Evolutionary conservation across 163 green algal genomes (phyloP).

Genomic region (Coccomyxa subellipsoidea): DNA sequence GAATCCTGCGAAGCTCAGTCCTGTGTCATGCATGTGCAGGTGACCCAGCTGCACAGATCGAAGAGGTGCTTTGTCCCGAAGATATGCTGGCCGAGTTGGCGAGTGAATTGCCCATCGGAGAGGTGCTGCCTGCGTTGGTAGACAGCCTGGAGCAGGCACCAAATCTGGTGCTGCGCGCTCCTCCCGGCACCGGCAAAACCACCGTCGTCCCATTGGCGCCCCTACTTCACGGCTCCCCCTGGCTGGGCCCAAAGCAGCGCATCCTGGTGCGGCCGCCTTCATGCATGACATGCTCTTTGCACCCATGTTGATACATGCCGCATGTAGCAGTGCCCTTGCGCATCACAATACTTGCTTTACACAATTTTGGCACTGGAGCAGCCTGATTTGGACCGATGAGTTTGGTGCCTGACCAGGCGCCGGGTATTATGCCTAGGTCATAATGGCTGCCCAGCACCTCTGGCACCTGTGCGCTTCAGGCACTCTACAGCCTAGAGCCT

Average conservation of each 20-base stretch:
- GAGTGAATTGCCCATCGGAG: not conserved
- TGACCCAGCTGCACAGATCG: not conserved
- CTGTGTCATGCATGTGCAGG: not conserved
- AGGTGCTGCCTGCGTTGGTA: not conserved
- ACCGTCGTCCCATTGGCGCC: slow-evolving; percentile 60
- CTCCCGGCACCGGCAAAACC: slow-evolving; percentile 71
- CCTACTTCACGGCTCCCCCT: slow-evolving; percentile 34
- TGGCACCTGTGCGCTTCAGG: too few species aligned
- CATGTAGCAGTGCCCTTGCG: too few species aligned
- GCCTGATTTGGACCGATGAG: too few species aligned
- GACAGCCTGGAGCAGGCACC: not conserved
- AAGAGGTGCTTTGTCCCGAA: not conserved
- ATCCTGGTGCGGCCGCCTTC: slow-evolving; percentile 14
- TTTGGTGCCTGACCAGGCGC: too few species aligned
- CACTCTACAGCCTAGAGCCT: too few species aligned
- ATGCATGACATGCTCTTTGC: not conserved
- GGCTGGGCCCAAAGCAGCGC: slow-evolving; percentile 19
- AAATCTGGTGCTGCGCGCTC: slow-evolving; percentile 40
- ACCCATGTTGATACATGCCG: too few species aligned
- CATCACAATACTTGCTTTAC: too few species aligned
- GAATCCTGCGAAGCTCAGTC: not conserved
- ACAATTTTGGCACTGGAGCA: too few species aligned
- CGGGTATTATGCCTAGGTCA: too few species aligned
- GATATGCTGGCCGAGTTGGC: not conserved
- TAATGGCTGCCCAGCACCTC: too few species aligned